Conservation (phyloP, 345 rosid genomes). For the Microcos paniculata region DNA sequence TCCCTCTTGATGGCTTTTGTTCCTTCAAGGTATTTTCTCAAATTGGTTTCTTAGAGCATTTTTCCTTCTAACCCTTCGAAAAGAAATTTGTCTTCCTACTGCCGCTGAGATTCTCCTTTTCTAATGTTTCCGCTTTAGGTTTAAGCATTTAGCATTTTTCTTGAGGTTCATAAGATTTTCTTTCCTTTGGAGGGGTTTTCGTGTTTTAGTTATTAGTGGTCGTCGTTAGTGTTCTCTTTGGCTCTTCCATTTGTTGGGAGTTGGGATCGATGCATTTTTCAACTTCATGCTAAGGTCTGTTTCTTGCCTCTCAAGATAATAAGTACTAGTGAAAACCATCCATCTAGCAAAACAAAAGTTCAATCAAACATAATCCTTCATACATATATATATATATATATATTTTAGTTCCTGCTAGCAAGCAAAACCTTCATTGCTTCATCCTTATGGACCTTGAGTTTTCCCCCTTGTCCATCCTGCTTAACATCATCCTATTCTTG, state of each 20-base stretch:
- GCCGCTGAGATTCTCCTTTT: neutral
- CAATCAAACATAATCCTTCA: neutral
- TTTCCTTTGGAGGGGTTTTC: neutral
- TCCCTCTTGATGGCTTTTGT: too few species aligned
- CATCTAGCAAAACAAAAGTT: neutral
- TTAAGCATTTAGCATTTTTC: neutral
- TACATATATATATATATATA: too few species aligned
- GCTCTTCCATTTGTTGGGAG: neutral
- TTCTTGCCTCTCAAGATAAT: neutral
- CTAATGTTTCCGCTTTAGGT: neutral
- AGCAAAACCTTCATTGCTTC: neutral
- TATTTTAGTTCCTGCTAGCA: neutral
- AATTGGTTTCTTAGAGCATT: neutral
- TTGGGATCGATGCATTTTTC: neutral
- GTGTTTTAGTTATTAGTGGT: neutral
- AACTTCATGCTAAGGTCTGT: too few species aligned
- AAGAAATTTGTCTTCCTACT: neutral
- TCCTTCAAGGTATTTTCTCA: neutral
- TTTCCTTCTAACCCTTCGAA: neutral
- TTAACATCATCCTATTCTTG: slow-evolving; percentile 17
- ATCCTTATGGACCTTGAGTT: slow-evolving; percentile 11
- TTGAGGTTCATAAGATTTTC: neutral
- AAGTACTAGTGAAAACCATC: neutral
- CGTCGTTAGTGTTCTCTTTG: neutral
- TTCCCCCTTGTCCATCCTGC: slow-evolving; percentile 2